Base-by-base conservation (phyloP, 2,329 filamentous ascomycete genomes). In the Epichloe baconii region DNA sequence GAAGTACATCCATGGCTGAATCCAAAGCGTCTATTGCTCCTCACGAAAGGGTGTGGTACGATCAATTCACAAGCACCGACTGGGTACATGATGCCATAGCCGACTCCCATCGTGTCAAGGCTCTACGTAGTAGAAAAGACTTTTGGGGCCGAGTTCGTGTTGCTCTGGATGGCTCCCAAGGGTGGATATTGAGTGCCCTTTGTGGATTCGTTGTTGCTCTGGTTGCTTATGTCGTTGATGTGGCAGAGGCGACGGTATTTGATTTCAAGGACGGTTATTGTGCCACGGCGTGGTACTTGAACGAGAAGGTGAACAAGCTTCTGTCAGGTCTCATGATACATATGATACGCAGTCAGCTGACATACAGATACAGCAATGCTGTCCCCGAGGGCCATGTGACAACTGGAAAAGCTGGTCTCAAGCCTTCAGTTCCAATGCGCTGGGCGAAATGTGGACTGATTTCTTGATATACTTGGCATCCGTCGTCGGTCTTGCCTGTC, bases 21-120 rank as follows among this genome's bases (percentile, higher is more conserved):
- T 83, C 82, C 47, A 86, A 83, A 61, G 71, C 75, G 36, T 83
- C 80, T 4, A 68, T 85, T 10, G 83, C 81, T 59, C 73, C 83
- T 48, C 87, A 96, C 62, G 89, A 97, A 58, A 83, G 93, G 54
- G 86, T 94, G 10, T 97, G 93, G 93, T 97, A 97, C 69, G 93
- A 98, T 71, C 93, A 98, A 68, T 95, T 95, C 62, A 95, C 89
- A 5, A 95, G 88, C 6, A 96, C 88, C 51, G 91, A 98, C 66
- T 98, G 93, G 93, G 90, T 98, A 1, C 91, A 95, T 64, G 93
- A 98, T 67, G 90, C 86, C 65, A 96, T 98, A 58, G 88, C 89
- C 61, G 93, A 97, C 68, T 88, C 90, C 10, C 88, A 89, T 60
- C 86, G 93, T 26, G 82, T 94, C 47, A 93, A 94, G 65, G 83